phyloP scores from a whole-genome alignment of 768 basidiomycete species.

The Tricholoma flavovirens region DNA sequence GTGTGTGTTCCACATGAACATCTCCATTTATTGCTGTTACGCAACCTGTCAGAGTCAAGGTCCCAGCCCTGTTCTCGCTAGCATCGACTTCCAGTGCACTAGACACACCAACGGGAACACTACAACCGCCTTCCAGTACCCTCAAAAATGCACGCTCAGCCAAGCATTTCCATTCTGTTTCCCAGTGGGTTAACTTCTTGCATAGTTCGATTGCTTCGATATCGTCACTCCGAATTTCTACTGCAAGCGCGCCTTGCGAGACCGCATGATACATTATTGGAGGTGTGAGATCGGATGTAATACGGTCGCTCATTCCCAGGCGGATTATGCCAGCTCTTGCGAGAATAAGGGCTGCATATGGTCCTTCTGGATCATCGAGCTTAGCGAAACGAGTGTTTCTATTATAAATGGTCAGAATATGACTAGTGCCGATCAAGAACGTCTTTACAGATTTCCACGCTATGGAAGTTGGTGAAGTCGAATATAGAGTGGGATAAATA shows the following conservation, averaged over 20 bases:
- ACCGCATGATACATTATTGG: constrained; percentile 85
- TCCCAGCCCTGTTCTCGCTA: constrained; percentile 21
- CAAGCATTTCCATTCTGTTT: constrained; percentile 68
- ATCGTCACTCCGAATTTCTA: constrained; percentile 78
- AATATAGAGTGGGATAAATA: neutral
- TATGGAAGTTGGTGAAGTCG: constrained; percentile 18
- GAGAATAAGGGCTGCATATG: constrained; percentile 85
- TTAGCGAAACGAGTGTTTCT: constrained; percentile 90
- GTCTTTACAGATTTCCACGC: constrained; percentile 83
- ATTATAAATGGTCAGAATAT: constrained; percentile 8
- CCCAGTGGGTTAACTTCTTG: constrained; percentile 63
- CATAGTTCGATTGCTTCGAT: constrained; percentile 56
- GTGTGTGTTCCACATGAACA: constrained; percentile 61
- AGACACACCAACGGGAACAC: constrained; percentile 87
- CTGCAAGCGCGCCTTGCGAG: constrained; percentile 86
- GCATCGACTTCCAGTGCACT: constrained; percentile 38
- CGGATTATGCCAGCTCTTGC: constrained; percentile 91
- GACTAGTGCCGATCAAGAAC: constrained; percentile 1
- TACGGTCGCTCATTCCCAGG: constrained; percentile 65
- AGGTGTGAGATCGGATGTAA: constrained; percentile 66
- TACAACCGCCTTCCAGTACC: constrained; percentile 95
- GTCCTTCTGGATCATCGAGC: constrained; percentile 76
- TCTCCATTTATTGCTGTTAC: constrained; percentile 80
- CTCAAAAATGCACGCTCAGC: constrained; percentile 87
- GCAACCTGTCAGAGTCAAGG: constrained; percentile 66